Percentiles rank a stretch among this genome's conserved stretches.
Evolutionary conservation across 2,329 filamentous ascomycete genomes (phyloP).

Genomic region (Penicillium sp.): DNA sequence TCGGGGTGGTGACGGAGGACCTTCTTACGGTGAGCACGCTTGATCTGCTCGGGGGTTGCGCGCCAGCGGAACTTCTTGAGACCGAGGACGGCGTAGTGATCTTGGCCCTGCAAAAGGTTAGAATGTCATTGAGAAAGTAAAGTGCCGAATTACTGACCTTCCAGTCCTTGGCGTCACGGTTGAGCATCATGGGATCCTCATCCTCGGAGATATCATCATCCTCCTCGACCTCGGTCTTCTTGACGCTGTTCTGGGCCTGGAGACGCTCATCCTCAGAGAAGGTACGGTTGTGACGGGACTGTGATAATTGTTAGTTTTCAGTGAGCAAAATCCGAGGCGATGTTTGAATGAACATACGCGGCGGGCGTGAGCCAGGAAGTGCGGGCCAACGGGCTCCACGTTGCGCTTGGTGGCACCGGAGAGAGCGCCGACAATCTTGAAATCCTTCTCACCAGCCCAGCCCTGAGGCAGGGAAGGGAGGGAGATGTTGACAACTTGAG

Average conservation of each 20-base stretch:
- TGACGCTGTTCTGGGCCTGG: constrained; percentile 90
- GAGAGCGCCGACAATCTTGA: constrained; percentile 79
- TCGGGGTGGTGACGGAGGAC: constrained; percentile 98
- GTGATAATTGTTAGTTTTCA: constrained; percentile 21
- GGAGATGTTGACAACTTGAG: constrained; percentile 43
- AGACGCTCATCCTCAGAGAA: constrained; percentile 99
- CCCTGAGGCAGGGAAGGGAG: constrained; percentile 76
- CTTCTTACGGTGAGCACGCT: constrained; percentile 98
- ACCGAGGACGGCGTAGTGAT: constrained; percentile 96
- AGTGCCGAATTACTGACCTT: constrained; percentile 66
- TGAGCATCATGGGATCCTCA: constrained; percentile 89
- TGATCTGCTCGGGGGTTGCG: constrained; percentile 97
- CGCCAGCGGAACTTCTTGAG: constrained; percentile 88
- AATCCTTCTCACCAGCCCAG: constrained; percentile 85
- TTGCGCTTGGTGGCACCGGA: constrained; percentile 79
- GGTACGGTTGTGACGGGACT: constrained; percentile 88
- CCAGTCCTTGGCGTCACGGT: constrained; percentile 97
- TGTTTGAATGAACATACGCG: constrained; percentile 57
- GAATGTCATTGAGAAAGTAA: background rate
- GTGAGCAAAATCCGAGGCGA: background rate
- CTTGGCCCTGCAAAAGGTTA: constrained; percentile 67
- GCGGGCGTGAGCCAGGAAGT: constrained; percentile 96
- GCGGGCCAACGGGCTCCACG: constrained; percentile 93
- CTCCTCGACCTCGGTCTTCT: constrained; percentile 92
- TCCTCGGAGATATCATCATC: constrained; percentile 89